These are phyloP conservation scores for Rhodocollybia butyracea DNA, from an alignment of 768 basidiomycete species.

Conservation along the genomic window DNA sequence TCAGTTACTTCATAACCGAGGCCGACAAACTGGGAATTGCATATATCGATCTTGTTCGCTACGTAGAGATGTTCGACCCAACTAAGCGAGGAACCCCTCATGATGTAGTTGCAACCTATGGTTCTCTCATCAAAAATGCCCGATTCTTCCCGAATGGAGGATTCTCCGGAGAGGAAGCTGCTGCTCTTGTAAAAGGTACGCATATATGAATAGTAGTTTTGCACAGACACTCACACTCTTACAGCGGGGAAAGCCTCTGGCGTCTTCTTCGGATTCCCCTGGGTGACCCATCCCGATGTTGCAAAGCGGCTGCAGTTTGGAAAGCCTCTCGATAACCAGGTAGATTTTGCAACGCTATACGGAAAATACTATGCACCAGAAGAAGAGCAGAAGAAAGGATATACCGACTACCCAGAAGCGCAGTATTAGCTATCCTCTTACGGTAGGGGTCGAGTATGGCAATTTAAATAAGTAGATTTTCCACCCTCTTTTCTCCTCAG, in stretches of 20 bases:
- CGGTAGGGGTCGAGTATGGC: too few species aligned
- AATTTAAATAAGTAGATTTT: too few species aligned
- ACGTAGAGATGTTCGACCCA: background rate
- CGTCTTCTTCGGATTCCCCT: conserved; percentile 20
- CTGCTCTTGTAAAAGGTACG: conserved; percentile 10
- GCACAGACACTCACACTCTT: background rate
- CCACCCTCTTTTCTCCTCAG: too few species aligned
- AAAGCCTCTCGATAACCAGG: conserved; percentile 14
- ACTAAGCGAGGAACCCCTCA: conserved; percentile 20
- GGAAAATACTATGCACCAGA: conserved; percentile 1
- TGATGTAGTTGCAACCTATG: conserved; percentile 25
- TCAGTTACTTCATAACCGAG: conserved; percentile 35
- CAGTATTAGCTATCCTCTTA: too few species aligned
- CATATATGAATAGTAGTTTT: background rate
- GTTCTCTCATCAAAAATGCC: conserved; percentile 19
- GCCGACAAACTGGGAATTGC: conserved; percentile 32
- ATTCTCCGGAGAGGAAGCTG: conserved; percentile 20
- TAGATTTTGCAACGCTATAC: conserved; percentile 14
- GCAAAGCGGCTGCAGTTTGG: conserved; percentile 20
- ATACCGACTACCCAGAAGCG: conserved; percentile 6
- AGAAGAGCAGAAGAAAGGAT: conserved; percentile 1
- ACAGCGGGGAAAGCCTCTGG: conserved; percentile 16
- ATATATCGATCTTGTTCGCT: background rate
- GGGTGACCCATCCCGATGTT: conserved; percentile 25
- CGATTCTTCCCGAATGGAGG: conserved; percentile 23